Conservation (phyloP, 495 filamentous ascomycete species). For the Arthonia radiata region DNA sequence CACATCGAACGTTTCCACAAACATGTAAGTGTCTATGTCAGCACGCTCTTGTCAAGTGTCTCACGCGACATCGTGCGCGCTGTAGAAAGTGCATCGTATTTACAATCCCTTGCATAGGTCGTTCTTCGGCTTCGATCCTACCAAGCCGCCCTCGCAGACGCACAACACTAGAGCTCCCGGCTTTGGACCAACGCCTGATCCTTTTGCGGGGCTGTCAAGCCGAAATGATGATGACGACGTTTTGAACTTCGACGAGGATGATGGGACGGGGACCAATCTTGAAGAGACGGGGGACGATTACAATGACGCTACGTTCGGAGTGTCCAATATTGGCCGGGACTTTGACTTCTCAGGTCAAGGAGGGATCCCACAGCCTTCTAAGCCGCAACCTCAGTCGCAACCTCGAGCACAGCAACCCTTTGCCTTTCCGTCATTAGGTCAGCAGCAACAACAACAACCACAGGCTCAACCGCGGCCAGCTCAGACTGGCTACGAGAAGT, state of each 20-base stretch:
- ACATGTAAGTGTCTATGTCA: too few relatives aligned
- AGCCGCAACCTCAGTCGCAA: slow-evolving; percentile 69
- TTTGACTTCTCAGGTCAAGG: slow-evolving; percentile 95
- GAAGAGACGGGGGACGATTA: slow-evolving; percentile 84
- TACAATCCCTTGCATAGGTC: too few relatives aligned
- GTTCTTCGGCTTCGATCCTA: slow-evolving; percentile 70
- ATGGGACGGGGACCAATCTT: slow-evolving; percentile 76
- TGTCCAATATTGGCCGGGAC: slow-evolving; percentile 48
- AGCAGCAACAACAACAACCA: slow-evolving; percentile 17
- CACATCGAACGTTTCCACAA: too few relatives aligned
- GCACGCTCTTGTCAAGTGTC: too few relatives aligned
- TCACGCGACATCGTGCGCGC: too few relatives aligned
- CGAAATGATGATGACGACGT: slow-evolving; percentile 39
- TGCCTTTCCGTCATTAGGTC: slow-evolving; percentile 10
- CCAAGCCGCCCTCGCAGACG: slow-evolving; percentile 34
- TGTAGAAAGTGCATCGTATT: too few relatives aligned
- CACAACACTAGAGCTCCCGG: slow-evolving; percentile 31
- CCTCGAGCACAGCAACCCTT: slow-evolving; percentile 19
- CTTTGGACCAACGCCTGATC: slow-evolving; percentile 65
- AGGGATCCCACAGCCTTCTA: slow-evolving; percentile 55
- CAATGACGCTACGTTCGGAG: slow-evolving; percentile 96
- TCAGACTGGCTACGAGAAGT: slow-evolving; percentile 70
- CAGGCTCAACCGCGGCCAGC: slow-evolving; percentile 22
- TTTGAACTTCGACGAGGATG: slow-evolving; percentile 96
- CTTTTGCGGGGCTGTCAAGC: slow-evolving; percentile 59